phyloP scores from a whole-genome alignment of 345 rosid genomes.

The Raphanus sativus region DNA sequence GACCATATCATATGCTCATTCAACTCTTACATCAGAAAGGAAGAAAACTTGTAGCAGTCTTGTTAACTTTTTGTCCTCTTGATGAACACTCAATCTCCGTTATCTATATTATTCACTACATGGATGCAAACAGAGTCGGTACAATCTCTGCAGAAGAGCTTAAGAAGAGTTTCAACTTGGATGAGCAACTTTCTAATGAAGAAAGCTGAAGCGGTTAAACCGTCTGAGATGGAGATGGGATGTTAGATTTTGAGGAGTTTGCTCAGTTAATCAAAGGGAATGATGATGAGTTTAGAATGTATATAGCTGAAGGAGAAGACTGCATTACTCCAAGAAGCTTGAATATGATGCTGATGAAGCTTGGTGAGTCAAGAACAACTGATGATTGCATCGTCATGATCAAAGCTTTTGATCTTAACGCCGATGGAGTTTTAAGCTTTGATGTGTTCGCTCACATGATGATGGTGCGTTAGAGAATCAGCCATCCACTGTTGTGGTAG shows the following conservation, averaged over 20 bases:
- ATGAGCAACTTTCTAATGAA: conserved; percentile 48
- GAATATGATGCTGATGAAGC: conserved; percentile 52
- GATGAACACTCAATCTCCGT: no score
- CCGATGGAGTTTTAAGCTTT: no score
- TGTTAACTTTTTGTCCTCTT: no score
- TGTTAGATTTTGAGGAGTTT: conserved; percentile 57
- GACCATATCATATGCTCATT: no score
- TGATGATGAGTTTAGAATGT: conserved; percentile 34
- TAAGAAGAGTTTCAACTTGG: conserved; percentile 49
- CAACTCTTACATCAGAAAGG: no score
- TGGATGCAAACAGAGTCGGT: no score
- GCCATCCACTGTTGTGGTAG: no score
- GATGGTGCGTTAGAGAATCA: no score
- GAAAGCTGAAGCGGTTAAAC: conserved; percentile 54
- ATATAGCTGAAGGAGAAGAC: conserved; percentile 51
- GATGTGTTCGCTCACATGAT: no score
- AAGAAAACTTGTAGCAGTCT: no score
- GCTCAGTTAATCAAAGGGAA: conserved; percentile 37
- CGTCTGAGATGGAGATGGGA: conserved; percentile 36
- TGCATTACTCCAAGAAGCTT: conserved; percentile 58
- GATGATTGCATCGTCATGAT: conserved; percentile 65
- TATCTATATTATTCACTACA: no score
- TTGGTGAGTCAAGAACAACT: conserved; percentile 51
- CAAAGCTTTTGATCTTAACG: conserved; percentile 48
- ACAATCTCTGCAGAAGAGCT: no score